These are phyloP conservation scores for Cryptosporidium xiaoi DNA, from an alignment of 169 alveolate species.

Conservation along the genomic window DNA sequence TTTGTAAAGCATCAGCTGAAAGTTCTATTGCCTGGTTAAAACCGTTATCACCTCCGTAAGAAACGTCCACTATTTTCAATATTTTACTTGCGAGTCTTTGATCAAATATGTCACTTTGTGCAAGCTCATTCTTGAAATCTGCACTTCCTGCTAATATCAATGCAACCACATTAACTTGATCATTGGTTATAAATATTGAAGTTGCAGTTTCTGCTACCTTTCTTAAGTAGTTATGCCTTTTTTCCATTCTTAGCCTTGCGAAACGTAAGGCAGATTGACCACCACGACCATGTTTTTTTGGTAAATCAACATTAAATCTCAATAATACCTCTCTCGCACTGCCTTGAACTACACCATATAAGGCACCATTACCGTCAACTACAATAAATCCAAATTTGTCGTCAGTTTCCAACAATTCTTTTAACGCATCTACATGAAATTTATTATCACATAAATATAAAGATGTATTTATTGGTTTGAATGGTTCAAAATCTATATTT, in stretches of 20 bases:
- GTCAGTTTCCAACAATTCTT: conserved; percentile 86
- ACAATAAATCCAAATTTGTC: conserved; percentile 98
- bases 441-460: conserved; percentile 96
- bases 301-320: conserved; percentile 96
- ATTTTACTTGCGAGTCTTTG: conserved; percentile 93
- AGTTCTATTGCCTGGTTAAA: conserved; percentile 97
- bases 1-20: conserved; percentile 92
- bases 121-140: conserved; percentile 96
- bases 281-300: conserved; percentile 99
- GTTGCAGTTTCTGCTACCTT: conserved; percentile 98
- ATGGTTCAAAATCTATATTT: conserved; percentile 97
- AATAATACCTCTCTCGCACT: conserved; percentile 90
- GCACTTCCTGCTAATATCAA: conserved; percentile 98
- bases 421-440: conserved; percentile 94
- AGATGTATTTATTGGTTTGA: conserved; percentile 97
- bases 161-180: conserved; percentile 87
- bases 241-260: conserved; percentile 99
- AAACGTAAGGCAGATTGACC: conserved; percentile 99
- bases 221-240: conserved; percentile 97
- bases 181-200: conserved; percentile 95
- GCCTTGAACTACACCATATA: conserved; percentile 97
- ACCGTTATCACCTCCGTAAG: conserved; percentile 99
- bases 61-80: conserved; percentile 95
- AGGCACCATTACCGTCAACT: conserved; percentile 98
- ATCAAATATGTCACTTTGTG: conserved; percentile 93